Evolutionary conservation across 305 asterid species (phyloP).

Genomic region (Caryopteris hybrid): DNA sequence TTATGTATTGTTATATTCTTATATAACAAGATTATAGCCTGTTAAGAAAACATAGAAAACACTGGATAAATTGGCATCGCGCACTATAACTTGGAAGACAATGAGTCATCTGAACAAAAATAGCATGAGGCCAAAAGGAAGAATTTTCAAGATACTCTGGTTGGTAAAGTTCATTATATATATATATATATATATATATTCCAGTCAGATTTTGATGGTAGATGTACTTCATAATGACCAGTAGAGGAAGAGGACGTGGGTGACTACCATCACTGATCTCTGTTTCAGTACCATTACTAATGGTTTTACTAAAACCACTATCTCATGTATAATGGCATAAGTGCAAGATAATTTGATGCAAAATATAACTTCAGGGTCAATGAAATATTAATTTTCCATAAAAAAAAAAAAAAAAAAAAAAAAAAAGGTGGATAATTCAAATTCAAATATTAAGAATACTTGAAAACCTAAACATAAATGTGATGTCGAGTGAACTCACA

Average conservation of each 20-base stretch:
- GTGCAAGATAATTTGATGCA: background rate
- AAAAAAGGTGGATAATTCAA: background rate
- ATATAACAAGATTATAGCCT: background rate
- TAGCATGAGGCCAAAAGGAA: no score
- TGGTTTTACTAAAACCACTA: background rate
- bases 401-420: background rate
- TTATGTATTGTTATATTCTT: background rate
- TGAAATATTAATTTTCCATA: background rate
- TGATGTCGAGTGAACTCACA: constrained; percentile 44
- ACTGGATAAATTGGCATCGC: background rate
- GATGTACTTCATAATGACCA: background rate
- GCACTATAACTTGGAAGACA: background rate
- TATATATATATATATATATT: no score
- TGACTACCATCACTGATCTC: background rate
- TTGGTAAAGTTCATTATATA: no score
- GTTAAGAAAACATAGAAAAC: background rate
- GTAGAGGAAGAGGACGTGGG: background rate
- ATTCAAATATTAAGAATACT: background rate
- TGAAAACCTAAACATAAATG: background rate
- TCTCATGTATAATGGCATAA: background rate
- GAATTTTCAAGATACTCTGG: no score
- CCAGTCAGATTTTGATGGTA: background rate
- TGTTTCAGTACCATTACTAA: background rate
- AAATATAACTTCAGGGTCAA: background rate
- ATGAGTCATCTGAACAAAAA: no score